Percentiles rank a stretch among this genome's conserved stretches.
Conservation (phyloP, 2,329 filamentous ascomycete species). For the Aspergillus fumigatiaffinis region DNA sequence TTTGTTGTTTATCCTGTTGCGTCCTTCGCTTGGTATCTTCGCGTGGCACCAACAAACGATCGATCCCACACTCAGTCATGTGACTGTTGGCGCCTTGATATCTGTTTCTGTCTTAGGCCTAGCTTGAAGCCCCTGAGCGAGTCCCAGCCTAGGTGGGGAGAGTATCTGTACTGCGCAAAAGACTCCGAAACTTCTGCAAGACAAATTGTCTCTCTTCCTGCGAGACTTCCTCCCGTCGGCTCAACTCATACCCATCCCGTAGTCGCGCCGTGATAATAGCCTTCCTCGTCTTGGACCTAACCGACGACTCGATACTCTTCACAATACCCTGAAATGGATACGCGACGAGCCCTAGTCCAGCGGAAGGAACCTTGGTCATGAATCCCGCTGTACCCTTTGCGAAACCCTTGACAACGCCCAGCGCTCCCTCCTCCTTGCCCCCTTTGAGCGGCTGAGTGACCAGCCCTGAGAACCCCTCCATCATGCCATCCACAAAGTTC, state of each 20-base stretch:
- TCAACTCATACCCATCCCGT: constrained; percentile 12
- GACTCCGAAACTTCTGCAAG: background rate
- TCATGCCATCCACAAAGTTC: constrained; percentile 30
- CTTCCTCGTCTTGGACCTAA: constrained; percentile 23
- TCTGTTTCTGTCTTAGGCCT: too few species aligned
- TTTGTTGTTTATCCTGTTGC: background rate
- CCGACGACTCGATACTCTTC: constrained; percentile 27
- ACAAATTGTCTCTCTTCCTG: background rate
- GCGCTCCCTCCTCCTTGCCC: constrained; percentile 27
- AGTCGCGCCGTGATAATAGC: constrained; percentile 19
- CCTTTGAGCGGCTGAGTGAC: constrained; percentile 29
- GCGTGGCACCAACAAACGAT: background rate
- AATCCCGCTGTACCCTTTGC: constrained; percentile 30
- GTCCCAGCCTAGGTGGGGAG: too few species aligned
- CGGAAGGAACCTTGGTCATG: constrained; percentile 20
- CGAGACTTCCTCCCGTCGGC: background rate
- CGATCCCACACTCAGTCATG: too few species aligned
- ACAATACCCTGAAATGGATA: constrained; percentile 32
- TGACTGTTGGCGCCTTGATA: too few species aligned
- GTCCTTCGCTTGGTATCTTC: background rate
- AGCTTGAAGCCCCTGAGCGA: too few species aligned
- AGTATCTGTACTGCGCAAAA: background rate
- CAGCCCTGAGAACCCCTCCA: constrained; percentile 28
- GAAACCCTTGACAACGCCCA: constrained; percentile 31
- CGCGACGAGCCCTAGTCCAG: constrained; percentile 26